Base-by-base conservation (phyloP, 2,329 filamentous ascomycete species). In the Cordyceps militaris region DNA sequence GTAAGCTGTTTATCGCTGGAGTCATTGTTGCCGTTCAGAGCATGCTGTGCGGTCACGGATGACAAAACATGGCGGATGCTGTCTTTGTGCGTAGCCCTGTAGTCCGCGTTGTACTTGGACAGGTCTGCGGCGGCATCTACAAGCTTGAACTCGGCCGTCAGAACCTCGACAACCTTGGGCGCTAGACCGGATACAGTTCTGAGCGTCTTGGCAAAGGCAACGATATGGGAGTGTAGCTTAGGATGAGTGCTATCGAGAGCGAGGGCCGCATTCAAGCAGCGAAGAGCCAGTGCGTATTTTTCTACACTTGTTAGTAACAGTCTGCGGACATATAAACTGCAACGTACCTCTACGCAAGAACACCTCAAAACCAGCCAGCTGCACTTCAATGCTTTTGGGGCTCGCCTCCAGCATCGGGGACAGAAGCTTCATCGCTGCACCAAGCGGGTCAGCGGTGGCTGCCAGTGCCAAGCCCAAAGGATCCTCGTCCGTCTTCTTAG, bases 401-500 rank as follows among this genome's bases (percentile, higher is more conserved):
- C 86, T 92, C 67, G 86, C 87, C 70, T 96, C 87, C 60, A 99
- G 79, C 65, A 99, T 76, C 3, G 89, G 91, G 16, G 73, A 78
- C 58, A 99, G 72, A 70, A 94, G 96, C 71, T 93, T 96, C 78
- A 91, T 88, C 3, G 91, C 91, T 66, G 94, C 91, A 49, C 85
- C 86, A 46, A 99, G 74, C 9, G 94, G 93, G 57, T 94, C 87
- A 59, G 85, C 81, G 4, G 93, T 96, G 60, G 88, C 83, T 19
- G 89, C 83, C 59, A 97, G 79, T 71, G 89, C 89, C 64, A 85
- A 76, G 42, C 95, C 94, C 32, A 88, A 78, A 26, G 94, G 93
- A 71, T 99, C 94, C 21, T 89, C 83, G 65, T 99, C 94, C 73
- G 89, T 88, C 78, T 96, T 96, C 78, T 92, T 94, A 10, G 79